Percentiles rank a stretch among this genome's conserved stretches.
phyloP scores from a whole-genome alignment of 2,329 filamentous ascomycete species.

The Davidsoniella australis region DNA sequence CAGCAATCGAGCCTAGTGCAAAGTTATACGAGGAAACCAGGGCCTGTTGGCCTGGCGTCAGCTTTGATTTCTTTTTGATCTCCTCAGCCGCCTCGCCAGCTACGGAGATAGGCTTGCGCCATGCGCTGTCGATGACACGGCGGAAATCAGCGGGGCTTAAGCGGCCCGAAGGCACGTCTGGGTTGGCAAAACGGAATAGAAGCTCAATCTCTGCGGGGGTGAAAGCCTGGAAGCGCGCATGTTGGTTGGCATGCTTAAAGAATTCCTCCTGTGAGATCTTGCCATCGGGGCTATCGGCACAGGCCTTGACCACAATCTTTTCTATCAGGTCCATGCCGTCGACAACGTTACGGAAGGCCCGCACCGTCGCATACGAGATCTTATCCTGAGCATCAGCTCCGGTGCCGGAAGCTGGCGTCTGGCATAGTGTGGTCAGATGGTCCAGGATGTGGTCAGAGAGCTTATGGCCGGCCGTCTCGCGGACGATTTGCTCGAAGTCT shows the following conservation, averaged over 20 bases:
- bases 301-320: constrained; percentile 76
- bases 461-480: constrained; percentile 86
- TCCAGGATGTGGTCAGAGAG: constrained; percentile 88
- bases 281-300: constrained; percentile 65
- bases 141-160: constrained; percentile 73
- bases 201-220: constrained; percentile 98
- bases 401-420: constrained; percentile 24
- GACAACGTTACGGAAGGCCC: constrained; percentile 96
- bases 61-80: constrained; percentile 22
- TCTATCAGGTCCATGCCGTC: constrained; percentile 96
- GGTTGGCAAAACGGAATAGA: constrained; percentile 90
- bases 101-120: constrained; percentile 46
- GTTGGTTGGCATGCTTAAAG: constrained; percentile 76
- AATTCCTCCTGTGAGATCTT: constrained; percentile 93
- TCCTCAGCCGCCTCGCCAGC: constrained; percentile 6
- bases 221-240: constrained; percentile 88
- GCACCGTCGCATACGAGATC: constrained; percentile 93
- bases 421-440: constrained; percentile 83
- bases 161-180: constrained; percentile 60
- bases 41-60: constrained; percentile 13
- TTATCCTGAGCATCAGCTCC: constrained; percentile 66
- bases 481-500: constrained; percentile 92
- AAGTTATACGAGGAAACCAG: constrained; percentile 82
- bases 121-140: constrained; percentile 87
- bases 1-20: constrained; percentile 69